Evolutionary conservation across 192 early-diverging fungal species (phyloP), one percentile per base, ranked within the genome.

Genomic region (Mortierella alpina): DNA sequence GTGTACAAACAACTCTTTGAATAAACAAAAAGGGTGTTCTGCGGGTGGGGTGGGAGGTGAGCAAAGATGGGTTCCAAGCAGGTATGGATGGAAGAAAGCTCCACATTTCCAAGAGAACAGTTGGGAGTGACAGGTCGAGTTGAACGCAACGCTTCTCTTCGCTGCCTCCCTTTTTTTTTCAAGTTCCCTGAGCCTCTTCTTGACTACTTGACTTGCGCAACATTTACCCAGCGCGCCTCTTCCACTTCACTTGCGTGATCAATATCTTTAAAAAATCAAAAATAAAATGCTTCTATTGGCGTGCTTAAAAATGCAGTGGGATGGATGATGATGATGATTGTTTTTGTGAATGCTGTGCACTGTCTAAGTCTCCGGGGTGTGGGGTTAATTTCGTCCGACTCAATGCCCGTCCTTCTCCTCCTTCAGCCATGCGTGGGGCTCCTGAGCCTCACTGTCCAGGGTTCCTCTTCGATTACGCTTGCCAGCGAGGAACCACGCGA

Each of bases 61-160:
- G 2, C 4, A 70, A 52, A 39, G 31, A 42, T 18, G 13, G 44
- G 45, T 18, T 48, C 50, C 2, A 47, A 23, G n/a, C n/a, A 41
- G 46, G 18, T 17, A 50, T 15, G 23, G 45, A 39, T 23, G 39
- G 53, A 9, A 42, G 65, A 44, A 52, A 5, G 31, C 51, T 60
- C 42, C 23, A 49, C 23, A 64, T 39, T 41, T 9, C 14, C 5
- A n/a, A n/a, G 7, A 15, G 64, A 7, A 39, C 6, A 10, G 44
- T 2, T 6, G 9, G 8, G n/a, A 55, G 40, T 4, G 48, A 51
- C 46, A 31, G 40, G 41, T 18, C 18, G 59, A 55, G 73, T 75
- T 75, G 73, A 75, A 75, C 73, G 73, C 73, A 75, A 75, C 73
- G 73, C 73, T 75, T 75, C 73, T 61, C 62, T 56, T 59, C 66